Evolutionary conservation across 345 rosid genomes (phyloP), one percentile per base, ranked within the genome.

Genomic region (Aquilaria sinensis): DNA sequence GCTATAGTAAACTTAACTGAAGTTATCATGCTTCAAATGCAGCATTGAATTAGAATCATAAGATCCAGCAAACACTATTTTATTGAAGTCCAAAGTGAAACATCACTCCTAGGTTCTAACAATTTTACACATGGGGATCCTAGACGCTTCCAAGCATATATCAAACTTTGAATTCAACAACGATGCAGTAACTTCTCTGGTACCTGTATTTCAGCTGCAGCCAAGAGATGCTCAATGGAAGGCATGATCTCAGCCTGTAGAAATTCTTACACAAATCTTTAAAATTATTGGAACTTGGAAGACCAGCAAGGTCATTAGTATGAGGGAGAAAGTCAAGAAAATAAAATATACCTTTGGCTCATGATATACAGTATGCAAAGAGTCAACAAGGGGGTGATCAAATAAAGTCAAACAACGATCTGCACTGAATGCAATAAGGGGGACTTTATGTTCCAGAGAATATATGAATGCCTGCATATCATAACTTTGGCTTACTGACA

Each of bases 201-300:
- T 84, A 95, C 99, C 96, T 95, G 97, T 72, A 89, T 77, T 52
- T 84, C 92, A 51, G 88, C 83, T 57, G 86, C 74, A 65, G 81
- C 77, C 66, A 91, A 61, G 37, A 95, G 85, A 76, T 75, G 72
- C 72, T 95, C 93, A 70, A 85, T 75, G 5, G 96, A 85, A 10
- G 88, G 77, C 78, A 91, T 83, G 81, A 91, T 69, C 78, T 95
- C 96, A 0, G 97, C 99, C 99, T 95, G 83, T 52, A 72, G 66
- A 53, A 37, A 47, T 51, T 48, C 16, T 52, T 52, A 15, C 64
- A 16, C 46, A 62, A 37, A 69, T 57, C 51, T 69, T 37, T 60
- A 51, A 11, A 11, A 60, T 49, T 50, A n/a, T 49, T 32, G 51
- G 48, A 33, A 68, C n/a, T 49, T 32, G 51, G 48, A 33, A 68